Conservation (phyloP, 176 grass and related monocot genomes). For the Cocos nucifera region DNA sequence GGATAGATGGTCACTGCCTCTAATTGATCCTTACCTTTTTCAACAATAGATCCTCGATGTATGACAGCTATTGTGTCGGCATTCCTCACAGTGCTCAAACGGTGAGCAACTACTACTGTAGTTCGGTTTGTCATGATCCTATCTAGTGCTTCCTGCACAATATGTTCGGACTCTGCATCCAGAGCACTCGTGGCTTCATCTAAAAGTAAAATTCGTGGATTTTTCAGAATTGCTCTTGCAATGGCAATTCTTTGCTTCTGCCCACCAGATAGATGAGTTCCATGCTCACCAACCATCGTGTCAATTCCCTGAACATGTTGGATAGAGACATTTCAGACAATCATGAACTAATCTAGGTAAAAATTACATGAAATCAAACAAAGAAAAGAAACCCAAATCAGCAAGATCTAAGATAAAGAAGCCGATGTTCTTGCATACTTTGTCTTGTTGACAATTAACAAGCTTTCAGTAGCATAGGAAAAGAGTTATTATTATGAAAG, state of each 20-base stretch:
- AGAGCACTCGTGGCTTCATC: constrained; percentile 91
- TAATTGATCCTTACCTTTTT: constrained; percentile 54
- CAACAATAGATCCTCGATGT: constrained; percentile 69
- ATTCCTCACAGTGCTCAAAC: constrained; percentile 74
- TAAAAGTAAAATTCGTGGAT: constrained; percentile 78
- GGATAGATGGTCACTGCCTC: not conserved
- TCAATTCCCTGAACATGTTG: constrained; percentile 54
- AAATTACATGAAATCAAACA: no score
- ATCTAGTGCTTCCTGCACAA: constrained; percentile 85
- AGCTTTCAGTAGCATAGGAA: no score
- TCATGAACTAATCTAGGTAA: no score
- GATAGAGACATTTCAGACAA: not conserved
- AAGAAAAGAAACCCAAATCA: no score
- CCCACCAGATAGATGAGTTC: constrained; percentile 79
- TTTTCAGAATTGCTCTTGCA: constrained; percentile 85
- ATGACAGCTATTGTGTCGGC: constrained; percentile 68
- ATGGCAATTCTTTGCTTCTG: constrained; percentile 98
- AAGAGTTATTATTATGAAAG: no score
- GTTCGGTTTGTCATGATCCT: constrained; percentile 75
- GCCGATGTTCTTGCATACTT: no score
- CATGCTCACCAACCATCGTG: constrained; percentile 67
- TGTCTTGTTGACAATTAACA: no score
- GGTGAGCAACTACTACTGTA: constrained; percentile 78
- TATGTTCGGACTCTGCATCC: constrained; percentile 69
- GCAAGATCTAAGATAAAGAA: no score